Evolutionary conservation across 2,329 filamentous ascomycete species (phyloP).

Genomic region (Fusarium sambucinum): DNA sequence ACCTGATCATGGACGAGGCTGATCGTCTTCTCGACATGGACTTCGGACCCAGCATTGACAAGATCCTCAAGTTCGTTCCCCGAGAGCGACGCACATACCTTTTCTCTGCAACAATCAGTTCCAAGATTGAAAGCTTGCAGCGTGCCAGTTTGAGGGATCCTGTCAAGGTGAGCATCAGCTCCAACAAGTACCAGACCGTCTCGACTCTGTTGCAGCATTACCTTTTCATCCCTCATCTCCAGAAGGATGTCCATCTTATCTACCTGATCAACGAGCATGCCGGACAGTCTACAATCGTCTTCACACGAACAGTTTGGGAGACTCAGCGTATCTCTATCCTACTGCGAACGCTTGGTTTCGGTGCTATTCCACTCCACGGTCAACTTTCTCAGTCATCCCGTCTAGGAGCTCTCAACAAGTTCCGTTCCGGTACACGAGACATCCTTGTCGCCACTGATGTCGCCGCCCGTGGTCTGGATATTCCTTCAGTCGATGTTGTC

Average conservation of each 20-base stretch:
- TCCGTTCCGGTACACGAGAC: conserved; percentile 81
- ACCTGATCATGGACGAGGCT: conserved; percentile 95
- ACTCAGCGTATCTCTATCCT: conserved; percentile 87
- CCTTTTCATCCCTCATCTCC: conserved; percentile 84
- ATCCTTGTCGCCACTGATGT: conserved; percentile 95
- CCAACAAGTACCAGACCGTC: conserved; percentile 90
- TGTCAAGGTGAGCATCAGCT: conserved; percentile 82
- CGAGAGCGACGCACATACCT: conserved; percentile 84
- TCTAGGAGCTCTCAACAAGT: conserved; percentile 89
- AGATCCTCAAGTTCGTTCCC: conserved; percentile 90
- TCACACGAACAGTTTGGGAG: conserved; percentile 92
- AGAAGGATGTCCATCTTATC: conserved; percentile 92
- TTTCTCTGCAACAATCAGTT: conserved; percentile 94
- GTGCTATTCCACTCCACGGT: conserved; percentile 92
- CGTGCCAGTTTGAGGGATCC: conserved; percentile 89
- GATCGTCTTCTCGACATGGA: conserved; percentile 93
- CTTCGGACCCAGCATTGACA: conserved; percentile 92
- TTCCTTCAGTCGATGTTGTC: conserved; percentile 89
- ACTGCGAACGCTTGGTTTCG: conserved; percentile 85
- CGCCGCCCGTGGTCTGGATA: conserved; percentile 92
- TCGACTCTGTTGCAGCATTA: conserved; percentile 88
- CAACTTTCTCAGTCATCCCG: conserved; percentile 90
- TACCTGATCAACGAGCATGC: conserved; percentile 87
- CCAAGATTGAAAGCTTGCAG: conserved; percentile 92
- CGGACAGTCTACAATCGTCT: conserved; percentile 90